phyloP scores from a whole-genome alignment of 257 asterid genomes.

The Nicotiana knightiana region DNA sequence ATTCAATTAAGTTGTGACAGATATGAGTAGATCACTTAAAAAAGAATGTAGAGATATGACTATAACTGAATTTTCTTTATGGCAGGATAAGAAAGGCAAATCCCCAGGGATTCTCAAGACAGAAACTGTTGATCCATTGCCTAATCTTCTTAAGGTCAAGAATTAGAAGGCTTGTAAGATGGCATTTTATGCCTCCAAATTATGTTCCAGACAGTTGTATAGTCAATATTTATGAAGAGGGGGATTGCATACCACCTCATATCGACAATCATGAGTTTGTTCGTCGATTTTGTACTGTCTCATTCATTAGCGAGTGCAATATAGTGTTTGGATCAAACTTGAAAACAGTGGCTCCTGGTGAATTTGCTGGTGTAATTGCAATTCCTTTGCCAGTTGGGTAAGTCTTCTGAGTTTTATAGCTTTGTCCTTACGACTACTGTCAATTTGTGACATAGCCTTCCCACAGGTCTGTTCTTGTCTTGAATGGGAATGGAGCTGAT shows the following conservation, averaged over 20 bases:
- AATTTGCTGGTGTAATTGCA: slow-evolving; percentile 29
- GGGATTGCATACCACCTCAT: slow-evolving; percentile 47
- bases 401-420: background rate
- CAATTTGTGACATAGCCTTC: slow-evolving; percentile 5
- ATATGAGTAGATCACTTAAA: background rate
- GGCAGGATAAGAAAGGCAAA: slow-evolving; percentile 35
- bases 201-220: slow-evolving; percentile 47
- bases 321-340: slow-evolving; percentile 35
- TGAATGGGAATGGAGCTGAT: slow-evolving; percentile 41
- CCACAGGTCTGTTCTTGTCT: slow-evolving; percentile 37
- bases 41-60: background rate
- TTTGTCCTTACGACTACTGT: background rate
- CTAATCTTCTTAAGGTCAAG: slow-evolving; percentile 30
- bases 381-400: slow-evolving; percentile 42
- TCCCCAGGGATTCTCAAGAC: slow-evolving; percentile 33
- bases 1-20: background rate
- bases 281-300: slow-evolving; percentile 38
- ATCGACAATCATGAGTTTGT: slow-evolving; percentile 39
- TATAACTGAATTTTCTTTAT: background rate
- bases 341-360: slow-evolving; percentile 24
- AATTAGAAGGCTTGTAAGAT: slow-evolving; percentile 31
- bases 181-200: slow-evolving; percentile 38
- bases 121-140: slow-evolving; percentile 33
- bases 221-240: slow-evolving; percentile 34
- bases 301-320: slow-evolving; percentile 39